Evolutionary conservation across 2,329 filamentous ascomycete species (phyloP), one percentile per base, ranked within the genome.

Genomic region (Claviceps monticola): DNA sequence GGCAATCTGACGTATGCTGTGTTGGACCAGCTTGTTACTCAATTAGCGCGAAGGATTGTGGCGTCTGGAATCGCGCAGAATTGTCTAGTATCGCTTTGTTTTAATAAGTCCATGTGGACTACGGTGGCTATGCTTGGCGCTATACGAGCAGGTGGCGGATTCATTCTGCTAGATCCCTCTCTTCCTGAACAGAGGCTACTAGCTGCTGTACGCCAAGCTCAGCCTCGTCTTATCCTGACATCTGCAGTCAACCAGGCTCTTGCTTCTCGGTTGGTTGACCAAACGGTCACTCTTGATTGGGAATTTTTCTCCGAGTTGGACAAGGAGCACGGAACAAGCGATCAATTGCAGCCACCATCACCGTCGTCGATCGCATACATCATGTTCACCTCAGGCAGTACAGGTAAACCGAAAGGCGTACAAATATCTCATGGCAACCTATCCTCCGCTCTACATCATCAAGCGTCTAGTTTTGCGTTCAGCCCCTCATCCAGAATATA

Each of bases 21-120:
- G 46, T 61, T 76, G 1, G 71, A 75, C 38, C 55, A 58, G 1
- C 61, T 69, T 13, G 73, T 74, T 1, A 68, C 67, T 29, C 57
- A 58, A 1, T 62, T 76, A 6, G 73, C 73, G 3, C 58, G 58
- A 4, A 62, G 70, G 51, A 64, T 76, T 1, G 55, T 61, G 11
- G 59, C 58, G 9, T 56, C 59, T n/a, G 71, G 71, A 17, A 62
- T 71, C 39, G 1, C 26, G 3, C 26, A 29, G 8, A 29, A 29
- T 29, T 2, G 26, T 29, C 66, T 66, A 7, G 68, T 76, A 14
- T 71, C 73, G 2, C 62, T 75, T n/a, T 74, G 70, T 55, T 74
- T 75, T 53, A 70, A 74, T 56, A 75, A 75, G 57, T 74, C 71
- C 37, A 63, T 62, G 55, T 74, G 70, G 71, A 69, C 72, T 5